Conservation (phyloP, 495 filamentous ascomycete species). For the Neurospora tetraspora region DNA sequence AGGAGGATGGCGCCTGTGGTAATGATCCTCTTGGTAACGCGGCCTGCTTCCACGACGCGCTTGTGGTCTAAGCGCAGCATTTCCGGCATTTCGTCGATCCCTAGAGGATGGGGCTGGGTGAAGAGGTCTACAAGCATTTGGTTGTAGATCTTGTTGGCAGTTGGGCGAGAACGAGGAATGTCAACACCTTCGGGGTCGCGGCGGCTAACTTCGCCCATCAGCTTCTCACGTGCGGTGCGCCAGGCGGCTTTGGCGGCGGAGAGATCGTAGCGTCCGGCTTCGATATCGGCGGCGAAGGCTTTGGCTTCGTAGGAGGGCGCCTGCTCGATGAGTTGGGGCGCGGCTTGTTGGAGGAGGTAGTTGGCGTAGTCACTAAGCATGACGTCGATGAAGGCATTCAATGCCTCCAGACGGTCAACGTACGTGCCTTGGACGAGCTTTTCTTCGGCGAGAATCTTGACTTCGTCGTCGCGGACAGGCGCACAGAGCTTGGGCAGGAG, state of each 20-base stretch:
- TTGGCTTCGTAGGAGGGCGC: slow-evolving; percentile 72
- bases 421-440: slow-evolving; percentile 60
- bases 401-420: slow-evolving; percentile 70
- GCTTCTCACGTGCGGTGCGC: slow-evolving; percentile 54
- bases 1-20: slow-evolving; percentile 73
- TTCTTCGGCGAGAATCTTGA: slow-evolving; percentile 67
- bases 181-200: slow-evolving; percentile 62
- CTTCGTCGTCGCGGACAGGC: slow-evolving; percentile 76
- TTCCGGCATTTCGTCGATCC: slow-evolving; percentile 60
- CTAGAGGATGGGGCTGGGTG: slow-evolving; percentile 40
- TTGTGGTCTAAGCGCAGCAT: slow-evolving; percentile 72
- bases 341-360: slow-evolving; percentile 73
- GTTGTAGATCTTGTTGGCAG: slow-evolving; percentile 66
- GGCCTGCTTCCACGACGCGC: slow-evolving; percentile 57
- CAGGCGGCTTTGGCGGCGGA: slow-evolving; percentile 62
- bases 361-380: slow-evolving; percentile 95
- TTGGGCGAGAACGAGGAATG: slow-evolving; percentile 41
- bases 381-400: slow-evolving; percentile 80
- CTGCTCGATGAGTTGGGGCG: slow-evolving; percentile 72
- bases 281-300: slow-evolving; percentile 61
- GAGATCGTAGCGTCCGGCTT: slow-evolving; percentile 47
- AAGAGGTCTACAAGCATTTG: slow-evolving; percentile 56
- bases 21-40: slow-evolving; percentile 61
- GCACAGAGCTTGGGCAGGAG: slow-evolving; percentile 93
- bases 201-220: slow-evolving; percentile 59